phyloP scores from a whole-genome alignment of 2,329 filamentous ascomycete genomes.

The Diplocarpon mali region DNA sequence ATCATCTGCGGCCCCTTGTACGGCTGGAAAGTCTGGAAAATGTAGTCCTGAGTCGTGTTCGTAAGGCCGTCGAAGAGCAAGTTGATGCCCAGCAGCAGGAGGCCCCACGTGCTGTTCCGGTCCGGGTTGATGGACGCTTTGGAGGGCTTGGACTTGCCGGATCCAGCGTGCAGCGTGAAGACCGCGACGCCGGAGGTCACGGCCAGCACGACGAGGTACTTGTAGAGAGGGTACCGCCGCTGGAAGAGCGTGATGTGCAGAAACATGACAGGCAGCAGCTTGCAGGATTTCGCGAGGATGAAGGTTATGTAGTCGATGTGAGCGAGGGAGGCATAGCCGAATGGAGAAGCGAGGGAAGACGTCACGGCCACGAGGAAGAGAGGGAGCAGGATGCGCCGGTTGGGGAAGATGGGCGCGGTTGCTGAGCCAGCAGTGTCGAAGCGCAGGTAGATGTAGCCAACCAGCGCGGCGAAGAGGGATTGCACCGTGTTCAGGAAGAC shows the following conservation, averaged over 20 bases:
- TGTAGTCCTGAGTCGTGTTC: conserved; percentile 92
- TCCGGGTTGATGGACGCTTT: conserved; percentile 33
- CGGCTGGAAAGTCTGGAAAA: conserved; percentile 68
- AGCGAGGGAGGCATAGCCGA: conserved; percentile 82
- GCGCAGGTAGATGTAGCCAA: conserved; percentile 71
- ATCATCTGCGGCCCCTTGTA: conserved; percentile 98
- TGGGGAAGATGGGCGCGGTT: conserved; percentile 64
- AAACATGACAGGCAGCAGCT: conserved; percentile 97
- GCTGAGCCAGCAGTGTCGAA: conserved; percentile 46
- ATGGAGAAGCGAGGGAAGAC: conserved; percentile 81
- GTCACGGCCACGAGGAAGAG: conserved; percentile 80
- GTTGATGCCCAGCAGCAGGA: conserved; percentile 78
- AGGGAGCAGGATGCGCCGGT: conserved; percentile 59
- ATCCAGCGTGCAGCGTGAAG: conserved; percentile 78
- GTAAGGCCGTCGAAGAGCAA: conserved; percentile 91
- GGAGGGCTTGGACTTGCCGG: conserved; percentile 40
- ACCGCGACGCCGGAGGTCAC: conserved; percentile 89
- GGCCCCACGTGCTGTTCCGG: conserved; percentile 62
- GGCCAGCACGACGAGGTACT: conserved; percentile 84
- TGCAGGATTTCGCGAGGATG: conserved; percentile 95
- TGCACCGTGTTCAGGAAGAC: conserved; percentile 96
- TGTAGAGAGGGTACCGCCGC: conserved; percentile 83
- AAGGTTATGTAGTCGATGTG: conserved; percentile 98
- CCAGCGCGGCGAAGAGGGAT: conserved; percentile 74
- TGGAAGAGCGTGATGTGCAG: conserved; percentile 88